Base-by-base conservation (phyloP, 768 basidiomycete genomes). In the Hygrocybe coccinea region DNA sequence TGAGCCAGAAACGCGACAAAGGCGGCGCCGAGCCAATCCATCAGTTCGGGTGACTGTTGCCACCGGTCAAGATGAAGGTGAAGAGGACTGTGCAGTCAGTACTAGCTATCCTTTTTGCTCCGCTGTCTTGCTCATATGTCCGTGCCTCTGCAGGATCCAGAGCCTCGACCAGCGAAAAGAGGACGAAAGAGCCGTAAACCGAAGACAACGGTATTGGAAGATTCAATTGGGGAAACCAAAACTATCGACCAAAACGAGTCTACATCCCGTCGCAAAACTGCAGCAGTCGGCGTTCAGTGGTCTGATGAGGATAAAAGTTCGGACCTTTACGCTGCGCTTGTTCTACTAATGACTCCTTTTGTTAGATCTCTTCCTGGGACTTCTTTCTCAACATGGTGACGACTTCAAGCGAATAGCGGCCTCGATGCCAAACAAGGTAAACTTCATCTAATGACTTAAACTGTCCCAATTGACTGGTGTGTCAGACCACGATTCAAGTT, bases 371-470 rank as follows among this genome's bases (percentile, higher is more conserved):
- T 84, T 89, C 63, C 61, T 83, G 46, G 66, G 74, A 14, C 74
- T 89, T 37, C 72, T 88, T 15, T 70, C 73, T n/a, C 74, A 81
- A 56, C 76, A 87, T 65, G 87, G 86, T 35, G 77, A 79, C 52
- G 79, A 90, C 62, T 84, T 84, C 62, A 79, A 82, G 61, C 77
- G 80, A n/a, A 85, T 91, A 50, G 82, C 87, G 1, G 76, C 83
- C 2, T 78, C 79, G 4, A 79, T 90, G 76, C 82, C 81, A 5
- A 80, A 79, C 67, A 84, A 84, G 76, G 82, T 79, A 59, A 45
- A 68, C 22, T 65, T 45, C 37, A 29, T 39, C 14, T 21, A n/a
- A 6, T 14, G 5, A 50, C 36, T 50, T 47, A 24, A 19, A 55
- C 55, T 37, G 39, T 14, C 3, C 24, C 14, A 33, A 21, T 12